Evolutionary conservation across 2,329 filamentous ascomycete species (phyloP), one percentile per base, ranked within the genome.

Genomic region (Epichloe sibirici): DNA sequence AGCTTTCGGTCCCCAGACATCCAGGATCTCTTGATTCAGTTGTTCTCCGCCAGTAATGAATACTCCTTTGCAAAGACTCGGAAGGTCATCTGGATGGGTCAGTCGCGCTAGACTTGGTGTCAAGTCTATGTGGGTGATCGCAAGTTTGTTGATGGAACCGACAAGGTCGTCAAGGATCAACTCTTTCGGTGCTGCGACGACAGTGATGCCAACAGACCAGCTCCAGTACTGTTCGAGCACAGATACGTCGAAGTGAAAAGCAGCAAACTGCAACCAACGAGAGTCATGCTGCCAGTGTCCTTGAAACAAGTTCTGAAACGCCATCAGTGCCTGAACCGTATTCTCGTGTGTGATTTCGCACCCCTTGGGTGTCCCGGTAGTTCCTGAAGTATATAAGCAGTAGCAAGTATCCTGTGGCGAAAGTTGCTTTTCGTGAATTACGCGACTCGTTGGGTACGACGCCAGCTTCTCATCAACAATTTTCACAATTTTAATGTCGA

Each of bases 161-260:
- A 85, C 76, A 15, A 96, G 73, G 60, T 96, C 88, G 59, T 93
- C 88, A 37, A 96, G 83, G 1, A 96, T 84, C 1, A 95, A 64
- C 63, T 96, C 90, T 57, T 88, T 79, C 0, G 88, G 86, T 6
- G 88, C 90, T 2, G 87, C 83, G 2, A 91, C 85, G 0, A 96
- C 78, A 4, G 86, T 84, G 28, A 96, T 90, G 1, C 90, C 90
- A 1, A 93, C 86, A 31, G 85, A 89, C 90, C 90, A 96, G 53
- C 85, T 93, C 89, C 89, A 96, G 65, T 91, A 96, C 62, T 95
- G 90, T 63, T 96, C 90, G 0, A 96, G 75, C 0, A 96, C 86
- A 1, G 88, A 93, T 4, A 96, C 90, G 61, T 96, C 91, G 56
- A 96, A 96, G 66, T 95, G 91, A 53, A 95, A 88, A 0, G 89